These are phyloP conservation scores for Skeletonema grethae DNA, from an alignment of 108 stramenopile genomes.

Conservation along the genomic window DNA sequence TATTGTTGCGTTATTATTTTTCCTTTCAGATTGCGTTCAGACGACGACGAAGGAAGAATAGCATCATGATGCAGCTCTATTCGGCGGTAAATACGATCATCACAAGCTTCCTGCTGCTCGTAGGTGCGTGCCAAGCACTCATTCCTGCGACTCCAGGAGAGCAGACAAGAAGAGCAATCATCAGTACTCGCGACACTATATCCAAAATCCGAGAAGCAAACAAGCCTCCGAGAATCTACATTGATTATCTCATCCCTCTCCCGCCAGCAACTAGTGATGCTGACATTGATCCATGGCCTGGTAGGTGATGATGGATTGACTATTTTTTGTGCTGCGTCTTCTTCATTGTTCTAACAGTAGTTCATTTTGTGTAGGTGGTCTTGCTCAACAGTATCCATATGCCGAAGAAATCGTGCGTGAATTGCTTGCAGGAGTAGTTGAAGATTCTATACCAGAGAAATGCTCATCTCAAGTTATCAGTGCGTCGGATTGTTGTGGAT, in stretches of 20 bases:
- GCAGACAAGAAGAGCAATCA: constrained; percentile 44
- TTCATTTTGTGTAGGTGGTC: constrained; percentile 9
- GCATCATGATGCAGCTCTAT: no score
- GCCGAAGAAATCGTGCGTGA: constrained; percentile 60
- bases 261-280: constrained; percentile 62
- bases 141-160: constrained; percentile 48
- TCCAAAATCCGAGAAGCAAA: constrained; percentile 26
- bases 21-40: no score
- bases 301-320: background rate
- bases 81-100: background rate
- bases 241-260: constrained; percentile 69
- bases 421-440: constrained; percentile 55
- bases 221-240: constrained; percentile 42
- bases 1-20: no score
- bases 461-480: constrained; percentile 63
- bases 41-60: no score
- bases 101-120: background rate
- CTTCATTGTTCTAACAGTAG: no score
- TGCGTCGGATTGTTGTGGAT: constrained; percentile 63
- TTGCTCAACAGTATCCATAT: constrained; percentile 76
- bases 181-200: constrained; percentile 25
- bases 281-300: constrained; percentile 76
- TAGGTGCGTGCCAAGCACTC: constrained; percentile 13
- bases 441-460: constrained; percentile 24
- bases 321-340: no score